These are phyloP conservation scores for Blastocystis sp. DNA, from an alignment of 352 stramenopile genomes.

Conservation along the genomic window DNA sequence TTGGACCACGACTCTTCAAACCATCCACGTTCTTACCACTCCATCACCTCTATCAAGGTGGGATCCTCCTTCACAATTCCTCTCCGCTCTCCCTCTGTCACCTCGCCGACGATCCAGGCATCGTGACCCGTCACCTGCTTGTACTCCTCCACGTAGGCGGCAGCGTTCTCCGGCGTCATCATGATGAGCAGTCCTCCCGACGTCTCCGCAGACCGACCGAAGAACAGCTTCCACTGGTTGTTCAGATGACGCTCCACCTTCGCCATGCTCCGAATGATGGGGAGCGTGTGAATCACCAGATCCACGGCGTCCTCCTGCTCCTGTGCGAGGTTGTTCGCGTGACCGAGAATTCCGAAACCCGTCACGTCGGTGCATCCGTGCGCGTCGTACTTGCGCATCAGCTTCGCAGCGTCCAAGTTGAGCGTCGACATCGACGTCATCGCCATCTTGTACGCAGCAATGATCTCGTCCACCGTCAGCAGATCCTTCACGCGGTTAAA, in stretches of 20 bases:
- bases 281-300: constrained; percentile 81
- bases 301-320: constrained; percentile 75
- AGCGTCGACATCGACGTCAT: constrained; percentile 81
- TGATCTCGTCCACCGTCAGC: constrained; percentile 66
- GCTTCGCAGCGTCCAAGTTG: constrained; percentile 75
- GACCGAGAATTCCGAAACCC: constrained; percentile 82
- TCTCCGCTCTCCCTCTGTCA: constrained; percentile 68
- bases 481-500: constrained; percentile 70
- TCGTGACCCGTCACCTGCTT: constrained; percentile 73
- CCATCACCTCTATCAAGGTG: constrained; percentile 63
- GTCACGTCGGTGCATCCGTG: constrained; percentile 86
- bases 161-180: constrained; percentile 71
- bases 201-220: constrained; percentile 81
- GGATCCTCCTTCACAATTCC: constrained; percentile 63
- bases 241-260: constrained; percentile 72
- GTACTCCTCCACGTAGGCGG: constrained; percentile 75
- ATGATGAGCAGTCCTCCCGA: constrained; percentile 81
- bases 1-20: background rate
- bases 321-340: constrained; percentile 81
- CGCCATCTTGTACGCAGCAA: constrained; percentile 77
- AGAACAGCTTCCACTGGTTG: constrained; percentile 79
- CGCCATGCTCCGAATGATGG: constrained; percentile 77
- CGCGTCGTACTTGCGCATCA: constrained; percentile 82
- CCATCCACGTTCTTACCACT: constrained; percentile 60
- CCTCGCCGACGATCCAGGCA: constrained; percentile 80